Conservation (phyloP, 2,329 filamentous ascomycete species). For the Neofusicoccum kwambonambiense region DNA sequence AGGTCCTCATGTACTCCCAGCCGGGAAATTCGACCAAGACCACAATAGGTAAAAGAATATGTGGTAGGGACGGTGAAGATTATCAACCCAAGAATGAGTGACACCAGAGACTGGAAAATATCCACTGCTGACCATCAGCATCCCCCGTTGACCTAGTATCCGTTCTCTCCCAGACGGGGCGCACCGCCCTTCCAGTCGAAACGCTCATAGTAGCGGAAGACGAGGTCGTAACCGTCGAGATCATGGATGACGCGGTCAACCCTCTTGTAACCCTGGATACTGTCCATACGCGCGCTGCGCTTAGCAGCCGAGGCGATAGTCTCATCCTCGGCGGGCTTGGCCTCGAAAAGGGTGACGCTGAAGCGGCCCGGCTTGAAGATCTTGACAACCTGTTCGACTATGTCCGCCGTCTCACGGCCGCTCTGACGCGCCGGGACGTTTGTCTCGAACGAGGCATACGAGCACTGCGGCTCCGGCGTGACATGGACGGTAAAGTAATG, state of each 20-base stretch:
- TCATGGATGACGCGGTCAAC: slow-evolving; percentile 96
- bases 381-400: slow-evolving; percentile 88
- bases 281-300: slow-evolving; percentile 63
- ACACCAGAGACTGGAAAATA: not conserved
- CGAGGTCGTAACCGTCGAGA: slow-evolving; percentile 92
- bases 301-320: slow-evolving; percentile 43
- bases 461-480: slow-evolving; percentile 94
- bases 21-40: not conserved
- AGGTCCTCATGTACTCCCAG: not conserved
- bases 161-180: slow-evolving; percentile 59
- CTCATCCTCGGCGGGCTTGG: slow-evolving; percentile 57
- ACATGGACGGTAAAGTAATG: slow-evolving; percentile 99
- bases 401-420: slow-evolving; percentile 82
- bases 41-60: not conserved
- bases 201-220: slow-evolving; percentile 95
- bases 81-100: not conserved
- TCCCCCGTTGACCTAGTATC: not conserved
- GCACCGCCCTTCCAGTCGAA: slow-evolving; percentile 73
- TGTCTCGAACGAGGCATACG: slow-evolving; percentile 96
- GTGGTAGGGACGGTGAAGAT: not conserved
- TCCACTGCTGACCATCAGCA: not conserved
- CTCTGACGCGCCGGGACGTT: slow-evolving; percentile 90
- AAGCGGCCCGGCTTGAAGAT: slow-evolving; percentile 99
- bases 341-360: slow-evolving; percentile 94
- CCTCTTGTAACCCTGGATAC: slow-evolving; percentile 79